Evolutionary conservation across 352 stramenopile genomes (phyloP).

Genomic region (Phytopythium aichiense): DNA sequence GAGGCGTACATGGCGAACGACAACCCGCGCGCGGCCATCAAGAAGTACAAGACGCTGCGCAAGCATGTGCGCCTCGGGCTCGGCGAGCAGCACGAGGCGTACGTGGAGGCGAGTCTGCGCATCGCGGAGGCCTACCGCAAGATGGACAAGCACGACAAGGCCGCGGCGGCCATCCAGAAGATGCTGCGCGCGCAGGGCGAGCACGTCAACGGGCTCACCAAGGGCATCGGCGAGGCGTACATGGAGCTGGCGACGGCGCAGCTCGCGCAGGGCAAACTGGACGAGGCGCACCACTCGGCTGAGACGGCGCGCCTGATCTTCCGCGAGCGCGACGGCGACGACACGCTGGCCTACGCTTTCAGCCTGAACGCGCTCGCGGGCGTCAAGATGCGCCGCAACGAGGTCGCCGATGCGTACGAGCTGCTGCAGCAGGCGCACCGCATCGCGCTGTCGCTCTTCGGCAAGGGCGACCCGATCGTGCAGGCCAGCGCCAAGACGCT

Average conservation of each 20-base stretch:
- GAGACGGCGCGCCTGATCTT: constrained; percentile 54
- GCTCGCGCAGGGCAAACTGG: constrained; percentile 37
- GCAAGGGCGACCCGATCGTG: constrained; percentile 57
- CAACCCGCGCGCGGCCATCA: constrained; percentile 60
- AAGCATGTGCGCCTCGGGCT: constrained; percentile 67
- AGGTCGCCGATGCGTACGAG: constrained; percentile 49
- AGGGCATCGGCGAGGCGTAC: constrained; percentile 70
- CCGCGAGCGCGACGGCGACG: constrained; percentile 54
- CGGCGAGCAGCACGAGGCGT: constrained; percentile 63
- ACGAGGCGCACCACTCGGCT: constrained; percentile 29
- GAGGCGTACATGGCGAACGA: constrained; percentile 81
- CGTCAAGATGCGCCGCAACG: constrained; percentile 64
- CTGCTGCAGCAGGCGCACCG: constrained; percentile 60
- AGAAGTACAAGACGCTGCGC: constrained; percentile 65
- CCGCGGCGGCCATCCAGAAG: constrained; percentile 50
- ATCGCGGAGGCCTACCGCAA: constrained; percentile 76
- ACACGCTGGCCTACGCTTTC: constrained; percentile 70
- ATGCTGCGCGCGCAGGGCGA: constrained; percentile 46
- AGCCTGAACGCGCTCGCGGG: constrained; percentile 77
- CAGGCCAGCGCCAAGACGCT: constrained; percentile 59
- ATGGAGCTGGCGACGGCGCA: constrained; percentile 66
- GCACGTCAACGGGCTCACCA: constrained; percentile 58
- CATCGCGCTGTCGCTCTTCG: constrained; percentile 69
- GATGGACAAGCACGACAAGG: constrained; percentile 46
- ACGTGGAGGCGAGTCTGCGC: constrained; percentile 62